Conservation (phyloP, 257 asterid species). For the Anisodus tanguticus region DNA sequence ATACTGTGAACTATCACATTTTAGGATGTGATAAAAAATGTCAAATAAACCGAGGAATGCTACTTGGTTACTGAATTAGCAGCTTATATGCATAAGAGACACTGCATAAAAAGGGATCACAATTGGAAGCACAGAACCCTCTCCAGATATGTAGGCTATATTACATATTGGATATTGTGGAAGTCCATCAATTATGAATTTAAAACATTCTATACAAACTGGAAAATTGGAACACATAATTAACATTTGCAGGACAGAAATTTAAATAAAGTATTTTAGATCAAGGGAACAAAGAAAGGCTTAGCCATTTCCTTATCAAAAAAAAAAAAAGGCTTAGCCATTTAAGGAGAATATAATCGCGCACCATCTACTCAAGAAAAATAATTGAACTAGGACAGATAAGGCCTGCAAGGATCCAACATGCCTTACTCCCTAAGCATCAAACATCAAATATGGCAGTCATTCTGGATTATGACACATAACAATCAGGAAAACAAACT, state of each 20-base stretch:
- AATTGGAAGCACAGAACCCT: background rate
- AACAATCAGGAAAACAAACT: background rate
- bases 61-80: constrained; percentile 6
- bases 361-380: background rate
- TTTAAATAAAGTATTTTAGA: background rate
- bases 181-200: constrained; percentile 10
- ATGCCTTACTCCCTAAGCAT: background rate
- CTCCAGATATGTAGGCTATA: background rate
- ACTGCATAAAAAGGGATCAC: background rate
- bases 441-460: constrained; percentile 6
- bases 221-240: constrained; percentile 13
- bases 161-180: background rate
- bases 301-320: too few species aligned
- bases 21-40: background rate
- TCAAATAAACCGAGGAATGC: background rate
- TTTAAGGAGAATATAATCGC: constrained; percentile 18
- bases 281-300: background rate
- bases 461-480: background rate
- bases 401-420: constrained; percentile 9
- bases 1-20: background rate
- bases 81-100: constrained; percentile 1
- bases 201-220: background rate
- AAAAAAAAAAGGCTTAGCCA: background rate
- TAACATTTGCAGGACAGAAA: background rate
- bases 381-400: background rate